Base-by-base conservation (phyloP, 2,329 filamentous ascomycete species). In the Graphium sp. region DNA sequence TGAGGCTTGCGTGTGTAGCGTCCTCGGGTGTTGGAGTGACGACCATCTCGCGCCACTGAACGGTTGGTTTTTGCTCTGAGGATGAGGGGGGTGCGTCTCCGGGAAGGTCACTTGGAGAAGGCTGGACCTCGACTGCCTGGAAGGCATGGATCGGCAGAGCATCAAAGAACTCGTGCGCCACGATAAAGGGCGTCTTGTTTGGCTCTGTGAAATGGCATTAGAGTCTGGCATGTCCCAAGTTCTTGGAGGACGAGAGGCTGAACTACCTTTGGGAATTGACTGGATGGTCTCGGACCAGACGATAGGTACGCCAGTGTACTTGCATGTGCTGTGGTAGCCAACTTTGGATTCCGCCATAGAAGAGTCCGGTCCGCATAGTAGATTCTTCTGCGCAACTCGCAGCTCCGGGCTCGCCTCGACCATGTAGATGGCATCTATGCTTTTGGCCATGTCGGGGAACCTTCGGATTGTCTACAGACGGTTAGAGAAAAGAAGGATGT, bases 111-210 rank as follows among this genome's bases (percentile, higher is more conserved):
- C 13, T 45, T 52, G 42, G 39, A 52, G 48, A 45, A 29, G 5
- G 53, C 31, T 8, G 35, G 16, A 58, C 49, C 5, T 52, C 47
- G 28, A 87, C 64, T 10, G 81, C 77, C 50, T 95, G 78, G 48
- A 98, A 98, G 35, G 82, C 75, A 49, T 98, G 85, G 40, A 98
- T 94, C 19, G 89, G 89, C 1, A 98, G 73, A 3, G 89, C 89
- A 41, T 98, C 89, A 55, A 98, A 98, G 61, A 98, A 95, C 48
- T 98, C 89, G 49, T 98, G 89, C 5, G 89, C 89, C 27, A 95
- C 70, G 35, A 98, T 92, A 50, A 95, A 91, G 1, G 89, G 87
- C 14, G 74, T 80, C 45, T 78, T 80, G 34, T 66, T 62, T 14
- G 71, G 53, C 35, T 69, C 73, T 75, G 39, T 28, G 16, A 3